Evolutionary conservation across 805 yeast species (phyloP).

Genomic region (Maudiozyma barnettii): DNA sequence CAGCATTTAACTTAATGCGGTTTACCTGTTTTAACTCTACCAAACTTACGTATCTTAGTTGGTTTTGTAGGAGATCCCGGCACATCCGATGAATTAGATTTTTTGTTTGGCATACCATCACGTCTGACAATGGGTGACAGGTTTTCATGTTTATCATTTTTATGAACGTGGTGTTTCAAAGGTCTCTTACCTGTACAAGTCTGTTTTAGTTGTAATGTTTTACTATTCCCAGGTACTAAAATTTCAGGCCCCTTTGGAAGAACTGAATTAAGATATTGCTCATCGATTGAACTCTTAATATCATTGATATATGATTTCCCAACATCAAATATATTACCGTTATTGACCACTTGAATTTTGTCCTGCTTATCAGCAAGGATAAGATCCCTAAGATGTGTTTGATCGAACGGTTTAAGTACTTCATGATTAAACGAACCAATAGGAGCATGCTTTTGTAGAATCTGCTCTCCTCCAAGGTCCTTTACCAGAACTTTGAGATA

Average conservation of each 20-base stretch:
- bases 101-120: too few relatives aligned
- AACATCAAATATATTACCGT: not conserved
- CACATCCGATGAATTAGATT: too few relatives aligned
- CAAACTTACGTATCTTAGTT: conserved; percentile 2
- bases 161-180: too few relatives aligned
- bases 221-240: too few relatives aligned
- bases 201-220: too few relatives aligned
- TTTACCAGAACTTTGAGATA: conserved; percentile 23
- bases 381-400: not conserved
- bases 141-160: too few relatives aligned
- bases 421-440: conserved; percentile 22
- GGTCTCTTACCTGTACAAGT: too few relatives aligned
- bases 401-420: not conserved
- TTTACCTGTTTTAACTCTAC: not conserved
- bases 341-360: not conserved
- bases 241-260: not conserved
- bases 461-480: conserved; percentile 15
- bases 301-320: not conserved
- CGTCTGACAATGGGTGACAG: too few relatives aligned
- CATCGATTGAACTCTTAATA: not conserved
- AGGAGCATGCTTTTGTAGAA: conserved; percentile 29
- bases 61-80: not conserved
- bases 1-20: not conserved
- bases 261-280: not conserved
- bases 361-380: not conserved